Evolutionary conservation across 441 rosid genomes (phyloP), one percentile per base, ranked within the genome.

Genomic region (Bocquillonia castaneifolia): DNA sequence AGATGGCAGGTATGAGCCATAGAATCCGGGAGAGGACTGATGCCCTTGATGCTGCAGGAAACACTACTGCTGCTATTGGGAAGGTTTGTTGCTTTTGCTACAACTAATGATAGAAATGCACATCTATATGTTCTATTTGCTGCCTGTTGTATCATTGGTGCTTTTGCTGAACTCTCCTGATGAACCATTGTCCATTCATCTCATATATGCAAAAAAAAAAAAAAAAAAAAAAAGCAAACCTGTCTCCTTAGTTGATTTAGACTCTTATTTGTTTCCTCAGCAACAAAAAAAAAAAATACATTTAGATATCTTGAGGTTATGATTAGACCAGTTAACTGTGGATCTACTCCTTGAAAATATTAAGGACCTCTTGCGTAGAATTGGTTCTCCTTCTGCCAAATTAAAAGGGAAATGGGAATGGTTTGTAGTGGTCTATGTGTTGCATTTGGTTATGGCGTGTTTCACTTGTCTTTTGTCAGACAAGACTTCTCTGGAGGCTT

Each of bases 1-100:
- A 89, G 76, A 89, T 86, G 95, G 90, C 89, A 0, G 84, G 95
- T 57, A 89, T 89, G 96, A 85, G 89, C 80, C 91, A 83, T 77
- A 76, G 74, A 72, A 84, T 89, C 37, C 86, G 87, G 0, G 92
- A 89, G 72, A 78, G 89, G 61, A 89, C 89, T 5, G 91, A 85
- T 73, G 96, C 92, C 59, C 75, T 89, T 59, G 95, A 88, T 72
- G 90, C 91, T 34, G 94, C 89, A 3, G 94, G 91, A 62, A 88
- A 86, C 82, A 88, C 85, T 72, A 87, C 95, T 52, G 95, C 90
- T 53, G 95, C 95, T 60, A 89, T 87, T 59, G 95, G 95, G 66
- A 88, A 86, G 67, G 93, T 83, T 62, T 26, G 65, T 66, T 59
- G 48, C 22, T 62, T 55, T 73, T 52, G 18, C n/a, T n/a, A n/a